phyloP scores from a whole-genome alignment of 371 early-diverging fungal species.

The Apophysomyces variabilis region DNA sequence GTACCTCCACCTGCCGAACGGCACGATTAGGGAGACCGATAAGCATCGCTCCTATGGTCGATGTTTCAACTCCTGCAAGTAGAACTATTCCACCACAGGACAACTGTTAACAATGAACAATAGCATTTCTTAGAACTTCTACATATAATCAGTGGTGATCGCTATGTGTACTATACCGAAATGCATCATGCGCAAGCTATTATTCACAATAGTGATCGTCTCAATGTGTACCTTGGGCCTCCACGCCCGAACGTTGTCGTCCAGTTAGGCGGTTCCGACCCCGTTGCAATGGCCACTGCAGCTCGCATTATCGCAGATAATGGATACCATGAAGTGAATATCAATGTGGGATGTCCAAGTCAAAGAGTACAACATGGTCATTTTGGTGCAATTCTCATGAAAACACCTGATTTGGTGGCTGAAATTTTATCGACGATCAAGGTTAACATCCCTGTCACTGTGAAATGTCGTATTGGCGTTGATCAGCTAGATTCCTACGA shows the following conservation, averaged over 20 bases:
- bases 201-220: conserved; percentile 40
- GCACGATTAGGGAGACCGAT: conserved; percentile 49
- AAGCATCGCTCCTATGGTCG: conserved; percentile 84
- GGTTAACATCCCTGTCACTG: conserved; percentile 63
- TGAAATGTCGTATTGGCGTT: conserved; percentile 81
- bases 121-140: conserved; percentile 70
- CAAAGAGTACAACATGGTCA: conserved; percentile 65
- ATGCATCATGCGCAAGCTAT: conserved; percentile 81
- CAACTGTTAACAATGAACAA: neutral
- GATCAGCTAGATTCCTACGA: conserved; percentile 72
- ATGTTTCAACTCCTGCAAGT: conserved; percentile 72
- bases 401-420: conserved; percentile 61
- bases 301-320: conserved; percentile 51
- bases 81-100: neutral
- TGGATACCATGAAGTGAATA: conserved; percentile 65
- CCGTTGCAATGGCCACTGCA: conserved; percentile 56
- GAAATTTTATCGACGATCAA: conserved; percentile 66
- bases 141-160: conserved; percentile 61
- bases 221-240: conserved; percentile 58
- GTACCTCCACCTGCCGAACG: neutral
- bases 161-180: conserved; percentile 74
- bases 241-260: conserved; percentile 61
- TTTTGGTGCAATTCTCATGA: conserved; percentile 84
- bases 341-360: conserved; percentile 84
- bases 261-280: conserved; percentile 67